Evolutionary conservation across 2,329 filamentous ascomycete species (phyloP).

Genomic region (Leptographium procerum): DNA sequence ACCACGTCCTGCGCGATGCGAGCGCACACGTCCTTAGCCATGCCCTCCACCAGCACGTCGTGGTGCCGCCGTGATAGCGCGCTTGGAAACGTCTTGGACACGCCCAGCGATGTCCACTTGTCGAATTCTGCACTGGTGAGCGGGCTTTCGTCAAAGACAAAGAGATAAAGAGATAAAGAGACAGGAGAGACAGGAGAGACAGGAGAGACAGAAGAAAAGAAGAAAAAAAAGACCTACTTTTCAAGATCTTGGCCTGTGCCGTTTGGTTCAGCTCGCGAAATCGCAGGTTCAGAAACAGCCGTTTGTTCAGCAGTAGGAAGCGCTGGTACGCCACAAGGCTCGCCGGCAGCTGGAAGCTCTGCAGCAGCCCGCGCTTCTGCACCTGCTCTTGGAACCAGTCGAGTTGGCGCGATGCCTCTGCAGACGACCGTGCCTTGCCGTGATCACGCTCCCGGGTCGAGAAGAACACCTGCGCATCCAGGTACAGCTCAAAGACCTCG

Average conservation of each 20-base stretch:
- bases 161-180: too few relatives aligned
- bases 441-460: constrained; percentile 62
- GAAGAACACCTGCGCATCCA: constrained; percentile 73
- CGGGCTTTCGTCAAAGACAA: too few relatives aligned
- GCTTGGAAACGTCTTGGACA: constrained; percentile 50
- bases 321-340: constrained; percentile 53
- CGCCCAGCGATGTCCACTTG: constrained; percentile 67
- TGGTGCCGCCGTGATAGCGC: constrained; percentile 48
- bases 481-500: constrained; percentile 69
- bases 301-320: constrained; percentile 63
- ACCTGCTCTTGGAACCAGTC: constrained; percentile 63
- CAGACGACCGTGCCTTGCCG: constrained; percentile 49
- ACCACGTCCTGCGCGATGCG: constrained; percentile 64
- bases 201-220: too few relatives aligned
- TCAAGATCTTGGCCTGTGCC: constrained; percentile 73
- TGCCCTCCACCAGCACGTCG: constrained; percentile 51
- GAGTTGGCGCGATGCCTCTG: constrained; percentile 55
- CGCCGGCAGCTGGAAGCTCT: constrained; percentile 52
- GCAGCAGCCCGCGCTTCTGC: constrained; percentile 43
- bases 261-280: constrained; percentile 77
- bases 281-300: constrained; percentile 66
- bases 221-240: constrained; percentile 48
- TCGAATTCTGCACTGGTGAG: constrained; percentile 56
- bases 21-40: constrained; percentile 66
- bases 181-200: too few relatives aligned